phyloP scores from a whole-genome alignment of 768 basidiomycete genomes.

The Lactarius hatsudake region DNA sequence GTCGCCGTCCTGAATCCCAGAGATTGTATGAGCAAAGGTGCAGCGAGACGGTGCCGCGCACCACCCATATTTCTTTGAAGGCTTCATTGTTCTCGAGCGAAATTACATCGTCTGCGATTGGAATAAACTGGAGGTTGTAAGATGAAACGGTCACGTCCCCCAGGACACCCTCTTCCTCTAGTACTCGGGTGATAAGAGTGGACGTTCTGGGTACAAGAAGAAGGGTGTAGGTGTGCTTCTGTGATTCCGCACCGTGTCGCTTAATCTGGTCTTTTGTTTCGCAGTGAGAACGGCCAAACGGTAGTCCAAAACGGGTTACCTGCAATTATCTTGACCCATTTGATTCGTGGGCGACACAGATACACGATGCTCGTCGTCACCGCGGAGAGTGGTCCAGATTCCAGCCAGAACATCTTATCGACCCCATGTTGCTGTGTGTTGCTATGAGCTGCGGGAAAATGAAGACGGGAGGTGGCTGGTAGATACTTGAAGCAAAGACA shows the following conservation, averaged over 20 bases:
- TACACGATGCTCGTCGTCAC: constrained; percentile 90
- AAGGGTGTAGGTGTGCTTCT: constrained; percentile 81
- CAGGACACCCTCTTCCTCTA: constrained; percentile 96
- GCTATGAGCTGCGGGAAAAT: background rate
- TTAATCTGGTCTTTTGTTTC: constrained; percentile 82
- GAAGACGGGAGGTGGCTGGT: background rate
- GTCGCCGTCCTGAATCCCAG: constrained; percentile 73
- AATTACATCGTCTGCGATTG: constrained; percentile 87
- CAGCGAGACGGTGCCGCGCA: constrained; percentile 40
- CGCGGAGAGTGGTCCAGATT: constrained; percentile 78
- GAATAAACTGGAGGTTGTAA: constrained; percentile 92
- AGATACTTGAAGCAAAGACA: constrained; percentile 82
- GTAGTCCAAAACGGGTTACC: constrained; percentile 50
- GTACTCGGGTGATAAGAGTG: constrained; percentile 75
- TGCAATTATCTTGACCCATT: constrained; percentile 84
- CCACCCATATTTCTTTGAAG: constrained; percentile 89
- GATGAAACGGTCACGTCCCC: constrained; percentile 88
- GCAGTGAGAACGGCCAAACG: constrained; percentile 28
- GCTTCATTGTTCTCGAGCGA: constrained; percentile 84
- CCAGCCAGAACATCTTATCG: constrained; percentile 99
- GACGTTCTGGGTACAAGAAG: constrained; percentile 87
- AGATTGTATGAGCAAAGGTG: constrained; percentile 15
- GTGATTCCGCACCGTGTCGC: constrained; percentile 63
- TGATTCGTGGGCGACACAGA: constrained; percentile 84
- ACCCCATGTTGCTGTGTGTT: constrained; percentile 89